Conservation (phyloP, 1,284 basidiomycete genomes). For the Moesziomyces antarcticus region DNA sequence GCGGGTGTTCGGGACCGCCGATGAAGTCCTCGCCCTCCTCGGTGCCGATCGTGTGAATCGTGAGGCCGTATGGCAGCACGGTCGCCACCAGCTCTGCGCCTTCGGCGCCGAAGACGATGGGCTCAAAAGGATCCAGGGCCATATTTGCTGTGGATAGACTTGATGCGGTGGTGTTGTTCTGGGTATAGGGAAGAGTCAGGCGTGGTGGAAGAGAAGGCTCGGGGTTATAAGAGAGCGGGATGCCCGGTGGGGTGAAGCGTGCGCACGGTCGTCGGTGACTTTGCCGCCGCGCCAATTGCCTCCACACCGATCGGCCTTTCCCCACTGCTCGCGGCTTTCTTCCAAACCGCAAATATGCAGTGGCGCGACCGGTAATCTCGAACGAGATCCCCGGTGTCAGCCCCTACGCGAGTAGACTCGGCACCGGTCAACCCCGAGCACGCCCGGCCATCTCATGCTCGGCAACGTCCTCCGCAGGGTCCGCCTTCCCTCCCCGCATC, state of each 20-base stretch:
- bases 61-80: slow-evolving; percentile 61
- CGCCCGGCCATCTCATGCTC: not conserved
- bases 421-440: slow-evolving; percentile 4
- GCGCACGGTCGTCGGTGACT: slow-evolving; percentile 5
- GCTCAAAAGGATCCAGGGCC: slow-evolving; percentile 52
- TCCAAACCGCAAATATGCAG: not conserved
- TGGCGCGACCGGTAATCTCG: slow-evolving; percentile 23
- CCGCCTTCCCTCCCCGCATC: slow-evolving; percentile 3
- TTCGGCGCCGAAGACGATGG: slow-evolving; percentile 36
- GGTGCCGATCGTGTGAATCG: slow-evolving; percentile 51
- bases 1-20: slow-evolving; percentile 57
- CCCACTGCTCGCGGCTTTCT: slow-evolving; percentile 27
- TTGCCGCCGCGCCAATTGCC: slow-evolving; percentile 4
- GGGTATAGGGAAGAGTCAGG: slow-evolving; percentile 1
- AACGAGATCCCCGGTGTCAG: slow-evolving; percentile 28
- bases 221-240: not conserved
- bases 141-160: slow-evolving; percentile 5
- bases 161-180: too few species aligned
- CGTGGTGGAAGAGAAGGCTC: not conserved
- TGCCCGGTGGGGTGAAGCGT: not conserved
- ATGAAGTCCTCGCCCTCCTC: slow-evolving; percentile 54
- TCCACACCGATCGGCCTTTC: not conserved
- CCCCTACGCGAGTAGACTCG: not conserved
- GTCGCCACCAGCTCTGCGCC: slow-evolving; percentile 37
- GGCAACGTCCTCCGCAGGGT: not conserved